phyloP scores from a whole-genome alignment of 768 basidiomycete genomes.

The Gautieria morchelliformis region DNA sequence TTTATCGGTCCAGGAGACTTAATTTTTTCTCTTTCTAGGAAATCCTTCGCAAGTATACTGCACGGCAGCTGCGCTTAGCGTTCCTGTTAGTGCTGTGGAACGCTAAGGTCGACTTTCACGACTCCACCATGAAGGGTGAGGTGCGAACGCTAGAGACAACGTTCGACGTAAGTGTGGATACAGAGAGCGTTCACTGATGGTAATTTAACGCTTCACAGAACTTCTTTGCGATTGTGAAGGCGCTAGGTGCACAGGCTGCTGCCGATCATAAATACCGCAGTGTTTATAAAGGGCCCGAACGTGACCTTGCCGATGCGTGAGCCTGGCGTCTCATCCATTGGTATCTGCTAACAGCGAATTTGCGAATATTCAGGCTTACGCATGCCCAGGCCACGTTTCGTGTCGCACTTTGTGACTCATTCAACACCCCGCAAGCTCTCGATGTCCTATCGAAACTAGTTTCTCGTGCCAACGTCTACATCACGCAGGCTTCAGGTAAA shows the following conservation, averaged over 20 bases:
- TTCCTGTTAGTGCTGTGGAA: constrained; percentile 92
- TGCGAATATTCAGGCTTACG: background rate
- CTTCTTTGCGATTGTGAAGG: constrained; percentile 85
- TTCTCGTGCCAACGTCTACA: constrained; percentile 80
- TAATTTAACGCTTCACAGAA: constrained; percentile 44
- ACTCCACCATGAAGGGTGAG: constrained; percentile 81
- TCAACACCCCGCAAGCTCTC: constrained; percentile 86
- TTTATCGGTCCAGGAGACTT: background rate
- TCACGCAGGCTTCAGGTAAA: constrained; percentile 44
- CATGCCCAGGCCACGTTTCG: constrained; percentile 71
- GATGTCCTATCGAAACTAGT: constrained; percentile 71
- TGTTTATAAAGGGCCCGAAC: constrained; percentile 52
- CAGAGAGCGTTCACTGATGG: background rate
- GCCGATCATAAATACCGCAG: constrained; percentile 10
- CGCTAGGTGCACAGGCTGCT: constrained; percentile 51
- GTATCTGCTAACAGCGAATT: constrained; percentile 9
- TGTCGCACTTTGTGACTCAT: constrained; percentile 86
- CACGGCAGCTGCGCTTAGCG: constrained; percentile 83
- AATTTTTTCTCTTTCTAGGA: constrained; percentile 42
- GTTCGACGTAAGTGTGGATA: constrained; percentile 58
- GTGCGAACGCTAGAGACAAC: constrained; percentile 75
- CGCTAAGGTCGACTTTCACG: constrained; percentile 88
- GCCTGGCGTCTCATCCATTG: constrained; percentile 8
- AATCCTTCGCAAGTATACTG: constrained; percentile 70
- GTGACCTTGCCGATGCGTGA: constrained; percentile 57